Base-by-base conservation (phyloP, 225 moss, liverwort and hornwort genomes). In the Ulota crispa region DNA sequence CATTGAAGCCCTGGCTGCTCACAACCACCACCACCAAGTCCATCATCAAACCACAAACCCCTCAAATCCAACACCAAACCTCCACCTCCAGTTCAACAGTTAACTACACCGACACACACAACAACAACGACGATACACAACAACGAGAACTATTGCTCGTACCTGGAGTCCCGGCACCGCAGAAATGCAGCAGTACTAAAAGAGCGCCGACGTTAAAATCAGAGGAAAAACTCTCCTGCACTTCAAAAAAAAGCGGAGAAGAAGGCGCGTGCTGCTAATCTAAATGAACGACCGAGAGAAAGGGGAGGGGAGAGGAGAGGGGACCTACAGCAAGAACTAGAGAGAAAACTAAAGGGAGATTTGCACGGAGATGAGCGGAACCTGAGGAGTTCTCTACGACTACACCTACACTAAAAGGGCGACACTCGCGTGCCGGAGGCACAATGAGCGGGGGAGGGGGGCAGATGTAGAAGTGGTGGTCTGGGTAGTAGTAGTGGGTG, bases 361-460 rank as follows among this genome's bases (percentile, higher is more conserved):
- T 60, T 4, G 10, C 27, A 26, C 27, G 11, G 27, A 26, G 27
- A n/a, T n/a, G n/a, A 24, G 60, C 13, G 6, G 14, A 61, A 28
- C 61, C 61, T 18, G 18, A 7, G 31, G 8, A 24, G 60, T 47
- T 76, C 65, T 11, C 68, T 78, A 68, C 39, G 27, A 67, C 78
- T 78, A 78, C 78, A 37, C 68, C 78, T 68, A 67, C 67, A 68
- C 78, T 78, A 78, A 66, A 66, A 78, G 36, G 68, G 66, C 78
- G 39, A 67, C 54, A 67, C 54, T 54, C 12, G 55, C 55, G 66
- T 55, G 54, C 53, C 1, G 21, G 14, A 55, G 20, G 54, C 66
- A 67, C 37, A 39, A 39, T 66, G 78, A 53, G 50, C 50, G 18
- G 18, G 62, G 30, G 45, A 45, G 14, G 30, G 62, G 60, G 15